Evolutionary conservation across 768 basidiomycete species (phyloP).

Genomic region (Brasilioporus rufonigricans): DNA sequence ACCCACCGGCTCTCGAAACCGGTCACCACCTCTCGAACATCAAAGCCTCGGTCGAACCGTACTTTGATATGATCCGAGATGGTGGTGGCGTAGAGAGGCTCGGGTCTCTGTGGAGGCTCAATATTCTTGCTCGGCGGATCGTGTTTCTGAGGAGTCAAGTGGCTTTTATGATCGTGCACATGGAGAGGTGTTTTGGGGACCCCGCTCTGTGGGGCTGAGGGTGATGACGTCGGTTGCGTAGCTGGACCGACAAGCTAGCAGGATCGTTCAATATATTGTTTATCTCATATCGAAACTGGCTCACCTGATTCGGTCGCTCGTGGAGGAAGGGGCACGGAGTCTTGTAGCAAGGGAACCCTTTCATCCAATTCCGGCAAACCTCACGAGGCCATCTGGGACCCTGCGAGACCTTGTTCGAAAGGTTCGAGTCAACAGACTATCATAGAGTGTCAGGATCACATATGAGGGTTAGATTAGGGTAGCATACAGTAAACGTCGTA

Average conservation of each 20-base stretch:
- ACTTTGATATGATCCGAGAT: conserved; percentile 57
- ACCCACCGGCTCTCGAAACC: conserved; percentile 71
- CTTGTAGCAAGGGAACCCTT: fast-evolving
- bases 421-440: conserved; percentile 20
- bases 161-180: background rate
- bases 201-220: background rate
- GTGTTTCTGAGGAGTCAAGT: background rate
- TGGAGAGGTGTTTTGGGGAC: background rate
- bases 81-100: conserved; percentile 27
- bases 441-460: background rate
- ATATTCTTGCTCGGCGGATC: background rate
- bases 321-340: conserved; percentile 10
- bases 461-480: background rate
- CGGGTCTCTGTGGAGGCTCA: conserved; percentile 11
- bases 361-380: conserved; percentile 10
- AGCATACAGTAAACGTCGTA: conserved; percentile 22
- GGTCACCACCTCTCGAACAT: conserved; percentile 53
- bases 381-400: fast-evolving
- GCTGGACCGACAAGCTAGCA: background rate
- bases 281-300: background rate
- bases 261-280: background rate
- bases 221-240: background rate
- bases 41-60: conserved; percentile 59
- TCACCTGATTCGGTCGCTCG: conserved; percentile 8
- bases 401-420: background rate